These are phyloP conservation scores for Dicorynia guianensis DNA, from an alignment of 306 rosid species.

Conservation along the genomic window DNA sequence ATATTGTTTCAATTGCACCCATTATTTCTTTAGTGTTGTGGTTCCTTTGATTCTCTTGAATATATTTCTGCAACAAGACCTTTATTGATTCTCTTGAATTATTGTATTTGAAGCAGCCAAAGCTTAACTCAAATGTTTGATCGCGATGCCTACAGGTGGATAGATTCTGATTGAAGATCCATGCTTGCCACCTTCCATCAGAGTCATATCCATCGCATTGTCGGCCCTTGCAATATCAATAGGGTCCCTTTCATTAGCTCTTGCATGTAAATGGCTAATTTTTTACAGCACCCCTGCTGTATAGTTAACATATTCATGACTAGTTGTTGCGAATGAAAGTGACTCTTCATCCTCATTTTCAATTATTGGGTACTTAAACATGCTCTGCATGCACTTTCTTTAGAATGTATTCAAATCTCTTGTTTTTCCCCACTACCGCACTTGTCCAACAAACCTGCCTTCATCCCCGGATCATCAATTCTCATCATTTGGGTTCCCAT, in stretches of 20 bases:
- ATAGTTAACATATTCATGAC: no score
- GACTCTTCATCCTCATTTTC: no score
- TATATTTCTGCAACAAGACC: no score
- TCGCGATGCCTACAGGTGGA: constrained; percentile 16
- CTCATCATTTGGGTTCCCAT: constrained; percentile 33
- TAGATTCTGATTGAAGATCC: not conserved
- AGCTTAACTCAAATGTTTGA: constrained; percentile 10
- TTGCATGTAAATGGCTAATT: not conserved
- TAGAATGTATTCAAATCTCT: no score
- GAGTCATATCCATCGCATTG: not conserved
- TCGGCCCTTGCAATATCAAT: not conserved
- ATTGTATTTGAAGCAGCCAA: no score
- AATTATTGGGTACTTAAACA: no score
- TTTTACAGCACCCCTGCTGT: no score
- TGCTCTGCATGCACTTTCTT: not conserved
- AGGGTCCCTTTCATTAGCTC: not conserved
- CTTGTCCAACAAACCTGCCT: constrained; percentile 22
- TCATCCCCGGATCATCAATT: constrained; percentile 14
- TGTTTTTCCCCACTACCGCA: not conserved
- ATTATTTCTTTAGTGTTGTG: no score
- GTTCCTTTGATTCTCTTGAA: no score
- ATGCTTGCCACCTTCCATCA: not conserved
- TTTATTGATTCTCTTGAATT: no score
- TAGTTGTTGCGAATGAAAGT: no score
- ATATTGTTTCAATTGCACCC: no score